phyloP scores from a whole-genome alignment of 805 yeast species.

The Dipodascopsis tothii region DNA sequence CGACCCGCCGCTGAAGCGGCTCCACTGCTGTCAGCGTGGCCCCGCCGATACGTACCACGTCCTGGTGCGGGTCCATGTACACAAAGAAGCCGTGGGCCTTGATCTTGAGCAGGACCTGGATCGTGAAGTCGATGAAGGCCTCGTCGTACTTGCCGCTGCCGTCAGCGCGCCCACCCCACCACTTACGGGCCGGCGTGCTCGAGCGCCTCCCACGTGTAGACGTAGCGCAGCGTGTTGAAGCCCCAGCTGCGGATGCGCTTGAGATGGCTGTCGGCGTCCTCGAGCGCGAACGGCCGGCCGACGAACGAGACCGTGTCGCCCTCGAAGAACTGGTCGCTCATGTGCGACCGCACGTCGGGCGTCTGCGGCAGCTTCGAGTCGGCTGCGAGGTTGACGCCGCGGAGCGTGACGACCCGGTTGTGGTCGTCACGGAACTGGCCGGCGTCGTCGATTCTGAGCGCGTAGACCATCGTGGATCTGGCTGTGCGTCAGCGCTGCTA shows the following conservation, averaged over 20 bases:
- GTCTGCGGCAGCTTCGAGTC: conserved; percentile 59
- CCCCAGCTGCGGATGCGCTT: conserved; percentile 71
- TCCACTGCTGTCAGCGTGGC: conserved; percentile 44
- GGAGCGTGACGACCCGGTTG: conserved; percentile 56
- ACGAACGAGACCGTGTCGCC: conserved; percentile 77
- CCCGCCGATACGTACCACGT: conserved; percentile 39
- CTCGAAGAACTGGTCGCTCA: conserved; percentile 45
- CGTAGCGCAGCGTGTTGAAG: conserved; percentile 65
- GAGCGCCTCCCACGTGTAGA: conserved; percentile 85
- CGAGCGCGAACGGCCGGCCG: conserved; percentile 70
- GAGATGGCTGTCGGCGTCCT: conserved; percentile 64
- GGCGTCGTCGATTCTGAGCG: conserved; percentile 12
- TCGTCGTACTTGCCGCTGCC: conserved; percentile 60
- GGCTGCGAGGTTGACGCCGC: conserved; percentile 78
- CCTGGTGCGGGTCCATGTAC: conserved; percentile 85
- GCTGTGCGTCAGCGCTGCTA: no score
- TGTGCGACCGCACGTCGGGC: conserved; percentile 43
- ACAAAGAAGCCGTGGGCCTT: conserved; percentile 62
- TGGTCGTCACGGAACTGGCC: conserved; percentile 43
- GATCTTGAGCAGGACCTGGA: conserved; percentile 51
- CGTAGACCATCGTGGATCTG: conserved; percentile 13
- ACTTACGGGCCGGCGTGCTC: conserved; percentile 72
- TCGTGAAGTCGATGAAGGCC: conserved; percentile 63
- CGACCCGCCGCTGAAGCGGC: conserved; percentile 78
- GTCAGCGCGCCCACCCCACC: no score